Conservation (phyloP, 2,329 filamentous ascomycete species). For the Diplocarpon rosae region DNA sequence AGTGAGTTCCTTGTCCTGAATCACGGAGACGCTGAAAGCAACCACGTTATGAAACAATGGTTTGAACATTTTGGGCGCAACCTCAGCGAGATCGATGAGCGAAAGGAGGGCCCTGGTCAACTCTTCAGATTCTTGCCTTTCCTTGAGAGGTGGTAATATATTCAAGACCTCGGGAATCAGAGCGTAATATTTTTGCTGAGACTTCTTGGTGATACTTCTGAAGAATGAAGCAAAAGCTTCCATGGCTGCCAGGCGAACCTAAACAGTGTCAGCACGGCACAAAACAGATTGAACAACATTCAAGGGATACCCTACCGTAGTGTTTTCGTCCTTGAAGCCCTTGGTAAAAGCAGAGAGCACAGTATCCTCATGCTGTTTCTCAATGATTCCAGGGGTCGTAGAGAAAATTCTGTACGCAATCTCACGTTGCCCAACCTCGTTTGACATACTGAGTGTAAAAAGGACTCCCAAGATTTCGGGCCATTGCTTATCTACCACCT, state of each 20-base stretch:
- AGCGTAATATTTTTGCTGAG: slow-evolving; percentile 75
- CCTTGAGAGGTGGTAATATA: slow-evolving; percentile 87
- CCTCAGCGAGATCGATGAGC: slow-evolving; percentile 87
- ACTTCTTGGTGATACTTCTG: slow-evolving; percentile 77
- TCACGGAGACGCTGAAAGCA: slow-evolving; percentile 82
- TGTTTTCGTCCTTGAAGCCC: slow-evolving; percentile 82
- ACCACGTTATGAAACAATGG: slow-evolving; percentile 86
- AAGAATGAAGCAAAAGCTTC: slow-evolving; percentile 97
- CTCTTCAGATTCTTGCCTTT: slow-evolving; percentile 79
- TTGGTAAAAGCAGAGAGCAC: slow-evolving; percentile 80
- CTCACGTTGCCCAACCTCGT: slow-evolving; percentile 75
- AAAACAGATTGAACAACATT: neutral
- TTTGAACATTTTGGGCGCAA: slow-evolving; percentile 97
- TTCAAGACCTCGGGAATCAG: slow-evolving; percentile 88
- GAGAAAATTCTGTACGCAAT: slow-evolving; percentile 92
- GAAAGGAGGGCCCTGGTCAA: slow-evolving; percentile 82
- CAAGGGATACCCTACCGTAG: slow-evolving; percentile 44
- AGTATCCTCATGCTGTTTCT: slow-evolving; percentile 88
- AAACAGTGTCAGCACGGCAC: slow-evolving; percentile 7
- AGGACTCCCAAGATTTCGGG: slow-evolving; percentile 76
- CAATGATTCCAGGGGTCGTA: slow-evolving; percentile 88
- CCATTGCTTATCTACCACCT: slow-evolving; percentile 63
- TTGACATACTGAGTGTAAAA: slow-evolving; percentile 82
- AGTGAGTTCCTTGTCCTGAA: slow-evolving; percentile 89
- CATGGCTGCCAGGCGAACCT: slow-evolving; percentile 89